Evolutionary conservation across 768 basidiomycete species (phyloP).

Genomic region (Mycena polygramma): DNA sequence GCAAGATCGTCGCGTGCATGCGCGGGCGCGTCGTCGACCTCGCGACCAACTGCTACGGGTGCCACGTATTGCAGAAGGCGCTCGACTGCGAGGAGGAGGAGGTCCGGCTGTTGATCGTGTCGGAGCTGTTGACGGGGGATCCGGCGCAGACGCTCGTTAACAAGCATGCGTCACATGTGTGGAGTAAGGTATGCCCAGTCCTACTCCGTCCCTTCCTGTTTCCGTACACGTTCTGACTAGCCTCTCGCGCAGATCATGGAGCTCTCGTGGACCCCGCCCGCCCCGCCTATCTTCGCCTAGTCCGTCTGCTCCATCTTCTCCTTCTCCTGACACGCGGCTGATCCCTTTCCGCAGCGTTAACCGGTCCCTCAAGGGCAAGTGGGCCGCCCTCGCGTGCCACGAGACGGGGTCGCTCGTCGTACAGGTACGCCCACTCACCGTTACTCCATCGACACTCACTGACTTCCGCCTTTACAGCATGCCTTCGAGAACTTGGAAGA

Average conservation of each 20-base stretch:
- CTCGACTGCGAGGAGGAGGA: slow-evolving; percentile 90
- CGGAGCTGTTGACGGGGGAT: slow-evolving; percentile 85
- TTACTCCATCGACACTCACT: no score
- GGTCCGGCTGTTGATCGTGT: slow-evolving; percentile 84
- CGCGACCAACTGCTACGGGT: slow-evolving; percentile 90
- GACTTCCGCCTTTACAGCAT: slow-evolving; percentile 59
- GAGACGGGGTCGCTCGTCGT: slow-evolving; percentile 93
- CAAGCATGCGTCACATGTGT: slow-evolving; percentile 92
- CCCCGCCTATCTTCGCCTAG: slow-evolving; percentile 91
- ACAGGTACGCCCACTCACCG: slow-evolving; percentile 62
- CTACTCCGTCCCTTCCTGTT: background rate
- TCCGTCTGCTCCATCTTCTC: slow-evolving; percentile 58
- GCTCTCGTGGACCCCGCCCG: slow-evolving; percentile 87
- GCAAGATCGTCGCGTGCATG: slow-evolving; percentile 91
- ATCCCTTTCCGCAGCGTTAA: slow-evolving; percentile 70
- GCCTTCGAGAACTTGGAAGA: slow-evolving; percentile 90
- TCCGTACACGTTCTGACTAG: slow-evolving; percentile 27
- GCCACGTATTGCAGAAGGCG: slow-evolving; percentile 90
- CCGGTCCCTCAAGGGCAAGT: slow-evolving; percentile 89
- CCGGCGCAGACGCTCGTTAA: slow-evolving; percentile 89
- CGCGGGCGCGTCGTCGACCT: slow-evolving; percentile 88
- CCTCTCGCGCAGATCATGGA: slow-evolving; percentile 81
- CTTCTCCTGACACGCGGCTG: slow-evolving; percentile 19
- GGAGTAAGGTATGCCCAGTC: slow-evolving; percentile 82
- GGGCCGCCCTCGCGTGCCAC: slow-evolving; percentile 90